Conservation (phyloP, 345 rosid species). For the Populus euphratica region DNA sequence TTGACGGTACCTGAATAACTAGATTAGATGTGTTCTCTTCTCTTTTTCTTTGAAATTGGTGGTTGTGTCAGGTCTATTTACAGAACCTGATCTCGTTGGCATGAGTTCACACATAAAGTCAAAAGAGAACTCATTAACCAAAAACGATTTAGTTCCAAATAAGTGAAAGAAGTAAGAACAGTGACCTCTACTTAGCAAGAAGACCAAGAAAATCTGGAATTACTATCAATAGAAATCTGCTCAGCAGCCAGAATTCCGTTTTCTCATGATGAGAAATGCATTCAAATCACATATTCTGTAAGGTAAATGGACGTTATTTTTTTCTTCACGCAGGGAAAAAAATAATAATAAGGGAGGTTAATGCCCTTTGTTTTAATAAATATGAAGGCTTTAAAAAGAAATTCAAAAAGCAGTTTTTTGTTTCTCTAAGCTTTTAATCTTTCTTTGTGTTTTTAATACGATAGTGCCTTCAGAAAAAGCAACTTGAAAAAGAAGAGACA, state of each 20-base stretch:
- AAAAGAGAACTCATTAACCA: background rate
- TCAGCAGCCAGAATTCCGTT: conserved; percentile 6
- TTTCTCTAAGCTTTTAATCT: conserved; percentile 22
- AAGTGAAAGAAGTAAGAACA: background rate
- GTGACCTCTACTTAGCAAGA: background rate
- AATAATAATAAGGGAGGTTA: background rate
- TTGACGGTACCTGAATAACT: background rate
- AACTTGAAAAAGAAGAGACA: conserved; percentile 20
- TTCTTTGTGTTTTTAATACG: conserved; percentile 4
- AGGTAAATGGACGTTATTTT: background rate
- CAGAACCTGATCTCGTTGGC: background rate
- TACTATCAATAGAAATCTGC: background rate
- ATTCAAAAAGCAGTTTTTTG: conserved; percentile 28
- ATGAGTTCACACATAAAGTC: too few species aligned
- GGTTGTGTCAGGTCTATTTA: background rate
- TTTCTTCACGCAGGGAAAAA: background rate
- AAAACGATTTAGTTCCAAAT: conserved; percentile 2
- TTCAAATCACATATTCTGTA: background rate
- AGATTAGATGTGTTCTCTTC: background rate
- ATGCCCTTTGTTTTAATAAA: background rate
- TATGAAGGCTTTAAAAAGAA: background rate
- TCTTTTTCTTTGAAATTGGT: background rate
- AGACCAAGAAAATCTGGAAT: conserved; percentile 8
- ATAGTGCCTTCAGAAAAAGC: conserved; percentile 19
- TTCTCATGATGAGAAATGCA: background rate